Conservation (phyloP, 2,329 filamentous ascomycete species). For the Verticillium nubilum region DNA sequence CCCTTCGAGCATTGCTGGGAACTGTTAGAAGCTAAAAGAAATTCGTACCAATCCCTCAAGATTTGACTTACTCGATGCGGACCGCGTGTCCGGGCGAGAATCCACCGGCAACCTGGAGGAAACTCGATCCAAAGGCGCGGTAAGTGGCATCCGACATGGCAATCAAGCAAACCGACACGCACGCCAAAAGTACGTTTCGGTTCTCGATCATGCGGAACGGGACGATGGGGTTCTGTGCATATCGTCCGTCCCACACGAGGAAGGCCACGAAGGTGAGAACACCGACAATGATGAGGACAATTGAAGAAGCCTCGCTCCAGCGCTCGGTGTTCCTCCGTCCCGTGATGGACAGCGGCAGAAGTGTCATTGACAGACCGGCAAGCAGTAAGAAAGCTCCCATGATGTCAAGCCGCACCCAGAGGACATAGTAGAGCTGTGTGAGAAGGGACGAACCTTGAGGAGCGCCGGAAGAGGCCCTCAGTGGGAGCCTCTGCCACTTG, state of each 20-base stretch:
- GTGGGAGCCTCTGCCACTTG: background rate
- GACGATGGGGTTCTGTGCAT: constrained; percentile 29
- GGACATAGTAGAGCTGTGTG: background rate
- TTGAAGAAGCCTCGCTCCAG: constrained; percentile 25
- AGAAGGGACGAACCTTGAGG: background rate
- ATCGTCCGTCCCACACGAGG: constrained; percentile 28
- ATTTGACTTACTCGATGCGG: constrained; percentile 29
- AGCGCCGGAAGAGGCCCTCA: constrained; percentile 8
- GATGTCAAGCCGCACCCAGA: constrained; percentile 25
- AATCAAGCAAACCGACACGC: constrained; percentile 15
- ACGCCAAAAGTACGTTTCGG: constrained; percentile 31
- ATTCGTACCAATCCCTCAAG: background rate
- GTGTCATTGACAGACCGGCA: constrained; percentile 24
- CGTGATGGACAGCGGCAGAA: constrained; percentile 30
- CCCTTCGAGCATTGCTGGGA: constrained; percentile 19
- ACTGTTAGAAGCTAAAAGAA: constrained; percentile 15
- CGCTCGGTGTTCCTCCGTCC: constrained; percentile 23
- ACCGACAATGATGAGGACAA: constrained; percentile 28
- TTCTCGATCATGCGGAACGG: constrained; percentile 29
- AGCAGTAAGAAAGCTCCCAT: constrained; percentile 25
- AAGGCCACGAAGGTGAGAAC: constrained; percentile 18
- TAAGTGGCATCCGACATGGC: constrained; percentile 31
- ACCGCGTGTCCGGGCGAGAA: constrained; percentile 28
- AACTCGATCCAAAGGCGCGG: constrained; percentile 32
- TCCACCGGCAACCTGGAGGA: constrained; percentile 30